Conservation (phyloP, 2,329 filamentous ascomycete species). For the Zopfia rhizophila region DNA sequence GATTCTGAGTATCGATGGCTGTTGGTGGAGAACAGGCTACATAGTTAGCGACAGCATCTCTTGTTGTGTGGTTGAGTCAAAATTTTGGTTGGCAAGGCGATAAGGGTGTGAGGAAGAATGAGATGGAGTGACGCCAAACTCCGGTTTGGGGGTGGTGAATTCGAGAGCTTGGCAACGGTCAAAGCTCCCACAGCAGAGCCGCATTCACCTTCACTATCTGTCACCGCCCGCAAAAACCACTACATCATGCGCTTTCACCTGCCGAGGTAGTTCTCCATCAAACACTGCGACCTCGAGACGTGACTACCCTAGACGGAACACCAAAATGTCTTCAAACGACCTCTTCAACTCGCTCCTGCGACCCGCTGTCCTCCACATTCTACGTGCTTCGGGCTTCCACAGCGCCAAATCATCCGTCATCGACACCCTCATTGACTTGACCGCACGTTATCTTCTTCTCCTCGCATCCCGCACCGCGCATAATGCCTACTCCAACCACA, state of each 20-base stretch:
- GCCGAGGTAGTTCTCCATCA: conserved; percentile 12
- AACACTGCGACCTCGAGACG: conserved; percentile 29
- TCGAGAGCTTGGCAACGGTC: conserved; percentile 9
- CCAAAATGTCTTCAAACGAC: conserved; percentile 51
- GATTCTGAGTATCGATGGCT: neutral
- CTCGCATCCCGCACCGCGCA: conserved; percentile 78
- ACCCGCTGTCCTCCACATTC: conserved; percentile 87
- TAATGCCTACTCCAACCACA: conserved; percentile 76
- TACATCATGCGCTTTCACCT: conserved; percentile 17
- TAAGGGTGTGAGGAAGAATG: neutral
- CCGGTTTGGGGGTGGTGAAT: neutral
- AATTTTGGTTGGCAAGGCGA: too few relatives aligned
- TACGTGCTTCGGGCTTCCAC: conserved; percentile 91
- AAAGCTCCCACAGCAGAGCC: conserved; percentile 30
- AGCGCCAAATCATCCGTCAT: conserved; percentile 82
- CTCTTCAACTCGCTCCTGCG: conserved; percentile 83
- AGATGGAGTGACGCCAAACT: neutral
- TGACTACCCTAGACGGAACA: conserved; percentile 10
- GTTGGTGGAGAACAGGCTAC: neutral
- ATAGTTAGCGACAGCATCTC: too few relatives aligned
- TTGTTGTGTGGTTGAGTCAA: too few relatives aligned
- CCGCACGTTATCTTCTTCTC: conserved; percentile 80
- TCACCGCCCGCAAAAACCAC: conserved; percentile 21
- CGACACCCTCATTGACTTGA: conserved; percentile 87
- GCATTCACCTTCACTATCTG: conserved; percentile 9